A percentile compares a stretch with the other conserved stretches of the same genome.
phyloP scores from a whole-genome alignment of 306 rosid species.

The Gillenia trifoliata region DNA sequence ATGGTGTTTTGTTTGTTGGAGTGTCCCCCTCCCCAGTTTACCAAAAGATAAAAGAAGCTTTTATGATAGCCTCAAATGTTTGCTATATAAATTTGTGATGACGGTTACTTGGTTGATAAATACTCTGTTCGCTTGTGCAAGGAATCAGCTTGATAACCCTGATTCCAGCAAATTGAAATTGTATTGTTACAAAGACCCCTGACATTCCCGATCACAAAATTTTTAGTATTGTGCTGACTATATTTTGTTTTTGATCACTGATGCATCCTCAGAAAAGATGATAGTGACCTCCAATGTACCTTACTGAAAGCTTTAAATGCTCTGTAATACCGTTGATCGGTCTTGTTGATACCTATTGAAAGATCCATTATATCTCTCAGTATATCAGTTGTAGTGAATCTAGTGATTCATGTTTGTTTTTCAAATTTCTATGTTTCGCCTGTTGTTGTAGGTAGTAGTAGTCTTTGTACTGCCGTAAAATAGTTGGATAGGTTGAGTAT shows the following conservation, averaged over 20 bases:
- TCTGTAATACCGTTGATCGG: not conserved
- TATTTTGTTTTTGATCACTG: not conserved
- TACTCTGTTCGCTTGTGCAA: not conserved
- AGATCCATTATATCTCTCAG: not conserved
- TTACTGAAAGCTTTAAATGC: not conserved
- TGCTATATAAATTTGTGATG: not conserved
- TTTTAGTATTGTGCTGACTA: not conserved
- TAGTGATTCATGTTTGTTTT: not conserved
- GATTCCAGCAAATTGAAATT: not conserved
- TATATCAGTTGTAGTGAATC: not conserved
- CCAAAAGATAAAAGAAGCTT: not conserved
- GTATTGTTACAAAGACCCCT: not conserved
- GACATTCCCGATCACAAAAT: not conserved
- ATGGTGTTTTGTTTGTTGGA: too few species aligned
- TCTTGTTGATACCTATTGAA: not conserved
- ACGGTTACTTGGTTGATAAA: not conserved
- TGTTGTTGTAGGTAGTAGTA: not conserved
- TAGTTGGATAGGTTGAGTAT: not conserved
- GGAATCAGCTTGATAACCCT: not conserved
- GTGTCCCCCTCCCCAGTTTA: too few species aligned
- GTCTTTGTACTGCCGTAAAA: not conserved
- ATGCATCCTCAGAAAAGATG: not conserved
- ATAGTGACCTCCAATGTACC: not conserved
- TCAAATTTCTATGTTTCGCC: not conserved
- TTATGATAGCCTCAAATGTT: not conserved